Evolutionary conservation across 1,139 yeast species (phyloP).

Genomic region (Lipomyces yarrowii): DNA sequence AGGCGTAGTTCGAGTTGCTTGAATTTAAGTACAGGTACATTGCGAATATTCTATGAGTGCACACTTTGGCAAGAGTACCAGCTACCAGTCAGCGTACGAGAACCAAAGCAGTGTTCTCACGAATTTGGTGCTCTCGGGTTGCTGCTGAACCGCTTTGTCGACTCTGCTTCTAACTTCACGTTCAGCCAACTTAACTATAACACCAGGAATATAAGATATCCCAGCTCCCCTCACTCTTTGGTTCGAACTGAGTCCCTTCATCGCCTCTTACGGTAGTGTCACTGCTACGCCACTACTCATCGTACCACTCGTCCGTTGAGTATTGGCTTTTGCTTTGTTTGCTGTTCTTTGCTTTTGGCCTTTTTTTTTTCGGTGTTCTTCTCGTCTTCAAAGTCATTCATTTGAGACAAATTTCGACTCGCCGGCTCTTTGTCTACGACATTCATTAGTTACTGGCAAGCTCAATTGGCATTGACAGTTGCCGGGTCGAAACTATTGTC

Average conservation of each 20-base stretch:
- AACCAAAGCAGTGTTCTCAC: background rate
- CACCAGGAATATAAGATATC: constrained; percentile 1
- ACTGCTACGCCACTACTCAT: background rate
- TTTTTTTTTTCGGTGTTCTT: background rate
- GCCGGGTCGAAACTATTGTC: background rate
- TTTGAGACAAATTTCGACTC: background rate
- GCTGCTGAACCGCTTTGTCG: background rate
- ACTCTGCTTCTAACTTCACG: background rate
- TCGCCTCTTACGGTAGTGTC: background rate
- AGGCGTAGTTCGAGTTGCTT: background rate
- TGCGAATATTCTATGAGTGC: background rate
- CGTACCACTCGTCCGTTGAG: background rate
- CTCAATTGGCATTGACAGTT: background rate
- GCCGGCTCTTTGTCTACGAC: background rate
- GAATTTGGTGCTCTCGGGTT: background rate
- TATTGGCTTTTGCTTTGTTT: background rate
- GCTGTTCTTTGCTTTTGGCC: background rate
- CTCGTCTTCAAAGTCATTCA: background rate
- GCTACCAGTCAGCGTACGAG: background rate
- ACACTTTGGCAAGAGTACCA: background rate
- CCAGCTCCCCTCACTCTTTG: background rate
- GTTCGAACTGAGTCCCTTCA: background rate
- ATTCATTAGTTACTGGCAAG: background rate
- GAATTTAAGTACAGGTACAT: background rate
- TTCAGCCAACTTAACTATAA: background rate